Conservation (phyloP, 495 filamentous ascomycete genomes). For the Penicillium desertorum region DNA sequence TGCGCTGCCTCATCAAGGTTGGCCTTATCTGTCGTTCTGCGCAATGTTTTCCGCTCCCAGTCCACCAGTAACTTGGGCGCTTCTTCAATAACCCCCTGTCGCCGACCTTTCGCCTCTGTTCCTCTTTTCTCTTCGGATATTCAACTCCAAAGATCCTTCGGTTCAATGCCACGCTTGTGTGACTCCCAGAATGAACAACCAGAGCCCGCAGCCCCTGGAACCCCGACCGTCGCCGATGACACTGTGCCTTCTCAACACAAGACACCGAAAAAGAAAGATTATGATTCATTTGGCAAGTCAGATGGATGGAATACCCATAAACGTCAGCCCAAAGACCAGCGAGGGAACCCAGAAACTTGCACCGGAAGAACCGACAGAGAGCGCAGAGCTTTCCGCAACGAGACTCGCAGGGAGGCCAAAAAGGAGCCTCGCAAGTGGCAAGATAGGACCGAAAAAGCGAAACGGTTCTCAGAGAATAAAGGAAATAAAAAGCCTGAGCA, state of each 20-base stretch:
- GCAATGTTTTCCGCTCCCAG: constrained; percentile 28
- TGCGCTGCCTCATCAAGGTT: constrained; percentile 29
- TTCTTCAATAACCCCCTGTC: constrained; percentile 8
- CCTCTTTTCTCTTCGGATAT: constrained; percentile 2
- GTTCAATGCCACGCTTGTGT: constrained; percentile 5
- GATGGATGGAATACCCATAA: constrained; percentile 6
- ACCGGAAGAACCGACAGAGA: constrained; percentile 5
- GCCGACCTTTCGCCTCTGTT: constrained; percentile 7
- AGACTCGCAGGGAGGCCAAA: constrained; percentile 6
- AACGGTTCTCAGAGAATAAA: constrained; percentile 20
- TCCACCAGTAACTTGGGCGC: constrained; percentile 16
- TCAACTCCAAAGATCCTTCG: constrained; percentile 17
- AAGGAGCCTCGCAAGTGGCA: constrained; percentile 12
- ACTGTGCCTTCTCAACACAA: background rate
- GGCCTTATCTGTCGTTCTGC: constrained; percentile 27
- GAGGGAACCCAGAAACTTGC: background rate
- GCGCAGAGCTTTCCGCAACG: constrained; percentile 9
- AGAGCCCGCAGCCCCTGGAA: background rate
- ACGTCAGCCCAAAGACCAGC: background rate
- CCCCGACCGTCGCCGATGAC: background rate
- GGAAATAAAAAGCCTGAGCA: constrained; percentile 44
- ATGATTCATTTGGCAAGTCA: background rate
- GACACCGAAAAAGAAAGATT: background rate
- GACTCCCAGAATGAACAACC: background rate
- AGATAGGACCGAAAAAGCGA: constrained; percentile 13